Percentiles rank a stretch among this genome's conserved stretches.
phyloP scores from a whole-genome alignment of 768 basidiomycete genomes.

The Clitopilus hobsonii region DNA sequence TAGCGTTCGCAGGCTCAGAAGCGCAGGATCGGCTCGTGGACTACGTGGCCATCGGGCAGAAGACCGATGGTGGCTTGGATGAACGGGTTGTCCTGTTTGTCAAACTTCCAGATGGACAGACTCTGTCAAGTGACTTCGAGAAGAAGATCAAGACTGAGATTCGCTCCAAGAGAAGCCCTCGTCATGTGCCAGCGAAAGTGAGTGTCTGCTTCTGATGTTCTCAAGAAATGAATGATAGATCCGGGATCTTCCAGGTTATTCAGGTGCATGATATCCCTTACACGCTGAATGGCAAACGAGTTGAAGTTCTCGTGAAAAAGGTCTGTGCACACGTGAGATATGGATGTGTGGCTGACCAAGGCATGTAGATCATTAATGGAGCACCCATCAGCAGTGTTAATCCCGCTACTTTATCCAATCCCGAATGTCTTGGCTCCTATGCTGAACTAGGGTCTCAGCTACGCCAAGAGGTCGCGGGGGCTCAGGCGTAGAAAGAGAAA shows the following conservation, averaged over 20 bases:
- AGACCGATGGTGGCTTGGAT: slow-evolving; percentile 58
- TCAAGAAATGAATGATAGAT: slow-evolving; percentile 4
- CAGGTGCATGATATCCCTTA: slow-evolving; percentile 71
- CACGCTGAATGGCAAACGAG: slow-evolving; percentile 77
- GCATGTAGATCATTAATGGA: slow-evolving; percentile 69
- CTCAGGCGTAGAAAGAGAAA: not conserved
- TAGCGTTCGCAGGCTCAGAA: slow-evolving; percentile 44
- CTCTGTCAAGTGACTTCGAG: slow-evolving; percentile 46
- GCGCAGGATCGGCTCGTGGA: slow-evolving; percentile 44
- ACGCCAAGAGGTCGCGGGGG: slow-evolving; percentile 36
- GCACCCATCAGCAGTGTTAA: slow-evolving; percentile 65
- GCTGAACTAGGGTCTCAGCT: slow-evolving; percentile 45
- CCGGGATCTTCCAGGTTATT: slow-evolving; percentile 44
- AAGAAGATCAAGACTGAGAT: slow-evolving; percentile 58
- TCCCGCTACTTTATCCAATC: slow-evolving; percentile 67
- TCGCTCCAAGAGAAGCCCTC: slow-evolving; percentile 56
- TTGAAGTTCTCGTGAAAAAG: slow-evolving; percentile 78
- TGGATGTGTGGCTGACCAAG: slow-evolving; percentile 2
- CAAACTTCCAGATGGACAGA: slow-evolving; percentile 48
- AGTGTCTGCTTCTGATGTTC: slow-evolving; percentile 17
- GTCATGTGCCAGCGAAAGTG: slow-evolving; percentile 75
- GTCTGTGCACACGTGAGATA: slow-evolving; percentile 24
- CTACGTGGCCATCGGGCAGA: slow-evolving; percentile 68
- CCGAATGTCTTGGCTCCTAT: slow-evolving; percentile 65
- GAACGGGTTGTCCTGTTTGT: slow-evolving; percentile 77